Base-by-base conservation (phyloP, 2,329 filamentous ascomycete species). In the Ciborinia camelliae region DNA sequence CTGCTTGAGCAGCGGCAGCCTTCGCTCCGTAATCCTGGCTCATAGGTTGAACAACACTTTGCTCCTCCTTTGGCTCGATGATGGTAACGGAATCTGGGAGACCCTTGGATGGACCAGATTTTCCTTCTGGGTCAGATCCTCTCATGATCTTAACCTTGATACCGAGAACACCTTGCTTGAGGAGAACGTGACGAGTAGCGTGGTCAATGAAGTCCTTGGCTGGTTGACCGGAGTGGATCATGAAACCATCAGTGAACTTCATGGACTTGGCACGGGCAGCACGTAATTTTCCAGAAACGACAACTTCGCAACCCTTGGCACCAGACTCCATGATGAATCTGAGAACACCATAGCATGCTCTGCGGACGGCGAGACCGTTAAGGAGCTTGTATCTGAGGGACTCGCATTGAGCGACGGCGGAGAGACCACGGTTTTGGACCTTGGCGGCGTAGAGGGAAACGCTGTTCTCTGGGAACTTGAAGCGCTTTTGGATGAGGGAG, bases 71-170 rank as follows among this genome's bases (percentile, higher is more conserved):
- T 83, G 95, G 96, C 86, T 99, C 95, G 82, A 98, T 97, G 83
- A 99, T 95, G 81, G 94, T 98, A 81, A 99, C 95, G 80, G 92
- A 92, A 81, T 99, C 95, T 75, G 95, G 95, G 72, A 99, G 91
- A 74, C 92, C 89, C 89, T 98, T 97, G 84, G 93, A 91, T 76
- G 94, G 93, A 75, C 95, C 92, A 77, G 92, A 88, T 90, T 99
- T 99, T 89, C 95, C 95, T 84, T 98, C 92, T 80, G 95, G 95
- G 86, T 99, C 95, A 76, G 92, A 95, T 79, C 95, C 95, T 81
- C 96, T 93, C 95, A 99, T 99, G 85, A 99, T 99, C 93, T 99
- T 99, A 83, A 99, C 95, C 89, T 99, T 99, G 86, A 99, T 99
- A 85, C 95, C 95, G 73, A 99, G 86, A 73, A 99, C 95, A 91